Conservation (phyloP, 352 stramenopile species). For the Phytophthora fragariaefolia region DNA sequence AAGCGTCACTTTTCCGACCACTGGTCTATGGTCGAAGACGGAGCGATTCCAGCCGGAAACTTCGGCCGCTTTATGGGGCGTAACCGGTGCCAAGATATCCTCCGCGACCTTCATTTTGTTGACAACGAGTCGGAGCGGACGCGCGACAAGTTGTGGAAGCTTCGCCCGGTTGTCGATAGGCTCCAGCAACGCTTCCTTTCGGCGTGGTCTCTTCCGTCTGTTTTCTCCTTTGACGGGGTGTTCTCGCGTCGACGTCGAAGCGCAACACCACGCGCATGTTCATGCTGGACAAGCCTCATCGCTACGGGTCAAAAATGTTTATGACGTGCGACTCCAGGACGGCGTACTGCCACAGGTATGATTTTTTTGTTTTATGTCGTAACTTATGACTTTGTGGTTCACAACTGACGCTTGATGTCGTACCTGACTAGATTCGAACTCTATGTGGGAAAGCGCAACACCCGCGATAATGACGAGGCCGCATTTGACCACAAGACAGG, state of each 20-base stretch:
- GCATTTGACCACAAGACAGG: constrained; percentile 22
- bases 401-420: background rate
- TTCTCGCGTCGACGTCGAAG: constrained; percentile 30
- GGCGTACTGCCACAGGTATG: constrained; percentile 21
- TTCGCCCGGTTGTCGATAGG: constrained; percentile 8
- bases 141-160: constrained; percentile 27
- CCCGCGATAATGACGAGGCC: background rate
- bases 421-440: constrained; percentile 20
- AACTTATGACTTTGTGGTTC: constrained; percentile 7
- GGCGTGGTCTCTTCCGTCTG: too few relatives aligned
- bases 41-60: constrained; percentile 10
- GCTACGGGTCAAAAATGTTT: constrained; percentile 29
- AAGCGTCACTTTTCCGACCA: constrained; percentile 21
- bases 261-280: constrained; percentile 43
- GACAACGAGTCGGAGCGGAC: constrained; percentile 6
- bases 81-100: constrained; percentile 1
- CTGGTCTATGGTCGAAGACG: constrained; percentile 23
- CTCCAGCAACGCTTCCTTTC: constrained; percentile 17
- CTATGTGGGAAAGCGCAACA: constrained; percentile 11
- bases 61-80: constrained; percentile 23
- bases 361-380: constrained; percentile 10
- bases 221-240: constrained; percentile 37
- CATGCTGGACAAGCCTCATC: constrained; percentile 40
- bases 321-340: constrained; percentile 36
- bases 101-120: constrained; percentile 25